These are phyloP conservation scores for Syzygium syzygioides DNA, from an alignment of 441 rosid species.

Conservation along the genomic window DNA sequence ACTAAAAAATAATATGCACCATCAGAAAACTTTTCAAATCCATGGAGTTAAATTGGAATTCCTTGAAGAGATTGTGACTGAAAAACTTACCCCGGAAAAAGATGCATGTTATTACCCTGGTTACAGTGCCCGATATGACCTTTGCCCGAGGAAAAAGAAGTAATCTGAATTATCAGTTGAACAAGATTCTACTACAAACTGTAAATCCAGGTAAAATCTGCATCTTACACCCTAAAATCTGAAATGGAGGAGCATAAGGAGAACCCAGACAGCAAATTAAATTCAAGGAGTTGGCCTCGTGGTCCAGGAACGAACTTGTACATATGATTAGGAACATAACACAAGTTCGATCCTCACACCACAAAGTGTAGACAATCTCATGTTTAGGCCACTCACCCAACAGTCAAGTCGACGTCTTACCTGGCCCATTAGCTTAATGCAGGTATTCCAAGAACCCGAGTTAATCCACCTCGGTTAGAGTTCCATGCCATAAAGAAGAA, in stretches of 20 bases:
- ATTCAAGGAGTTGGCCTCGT: neutral
- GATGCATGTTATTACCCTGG: slow-evolving; percentile 99
- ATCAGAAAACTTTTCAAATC: neutral
- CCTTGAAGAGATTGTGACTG: neutral
- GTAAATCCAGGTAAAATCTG: neutral
- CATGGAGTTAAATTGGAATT: neutral
- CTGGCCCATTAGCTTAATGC: neutral
- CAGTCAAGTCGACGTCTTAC: neutral
- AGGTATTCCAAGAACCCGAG: neutral
- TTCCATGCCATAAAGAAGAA: neutral
- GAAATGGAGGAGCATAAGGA: neutral
- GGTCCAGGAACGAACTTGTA: neutral
- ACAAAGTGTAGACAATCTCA: neutral
- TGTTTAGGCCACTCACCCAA: neutral
- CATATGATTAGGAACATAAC: neutral
- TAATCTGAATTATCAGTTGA: neutral
- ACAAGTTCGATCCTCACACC: neutral
- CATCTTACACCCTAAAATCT: neutral
- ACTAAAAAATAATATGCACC: neutral
- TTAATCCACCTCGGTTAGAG: neutral
- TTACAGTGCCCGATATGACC: slow-evolving; percentile 87
- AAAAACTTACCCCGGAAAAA: slow-evolving; percentile 89
- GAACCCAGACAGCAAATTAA: neutral
- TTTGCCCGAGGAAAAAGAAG: slow-evolving; percentile 42
- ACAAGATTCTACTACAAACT: neutral